Evolutionary conservation across 164 flowering plant genomes (phyloP).

Genomic region (Berberis vulgaris): DNA sequence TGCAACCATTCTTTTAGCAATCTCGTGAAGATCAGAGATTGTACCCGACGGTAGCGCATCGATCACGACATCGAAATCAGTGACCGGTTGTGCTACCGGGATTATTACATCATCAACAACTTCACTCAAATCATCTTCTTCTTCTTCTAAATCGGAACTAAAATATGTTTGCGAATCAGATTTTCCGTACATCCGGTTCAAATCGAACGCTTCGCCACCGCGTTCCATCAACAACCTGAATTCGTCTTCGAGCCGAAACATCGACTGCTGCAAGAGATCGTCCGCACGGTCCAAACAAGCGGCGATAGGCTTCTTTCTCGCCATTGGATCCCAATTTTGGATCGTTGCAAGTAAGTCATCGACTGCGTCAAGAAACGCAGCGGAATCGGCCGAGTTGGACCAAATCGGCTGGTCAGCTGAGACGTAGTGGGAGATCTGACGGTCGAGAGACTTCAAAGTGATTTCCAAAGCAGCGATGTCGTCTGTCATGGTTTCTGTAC

Average conservation of each 20-base stretch:
- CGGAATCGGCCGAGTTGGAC: constrained; percentile 62
- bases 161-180: neutral
- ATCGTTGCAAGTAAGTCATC: constrained; percentile 51
- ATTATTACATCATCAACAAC: constrained; percentile 33
- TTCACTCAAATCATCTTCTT: constrained; percentile 25
- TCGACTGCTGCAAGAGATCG: constrained; percentile 61
- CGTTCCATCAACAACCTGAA: constrained; percentile 49
- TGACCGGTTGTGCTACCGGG: constrained; percentile 65
- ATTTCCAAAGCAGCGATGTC: constrained; percentile 49
- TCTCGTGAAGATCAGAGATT: constrained; percentile 66
- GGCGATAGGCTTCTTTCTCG: constrained; percentile 39
- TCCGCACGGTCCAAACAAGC: constrained; percentile 61
- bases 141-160: constrained; percentile 13
- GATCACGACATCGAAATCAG: constrained; percentile 61
- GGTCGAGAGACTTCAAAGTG: constrained; percentile 40
- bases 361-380: constrained; percentile 62
- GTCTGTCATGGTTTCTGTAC: constrained; percentile 68
- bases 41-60: constrained; percentile 76
- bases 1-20: constrained; percentile 81
- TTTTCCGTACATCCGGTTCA: neutral
- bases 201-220: constrained; percentile 30
- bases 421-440: constrained; percentile 54
- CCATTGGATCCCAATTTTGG: constrained; percentile 45
- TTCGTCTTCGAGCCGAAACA: constrained; percentile 82
- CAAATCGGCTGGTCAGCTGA: constrained; percentile 60